These are phyloP conservation scores for Monosporascus sp. DNA, from an alignment of 2,329 filamentous ascomycete species.

Conservation along the genomic window DNA sequence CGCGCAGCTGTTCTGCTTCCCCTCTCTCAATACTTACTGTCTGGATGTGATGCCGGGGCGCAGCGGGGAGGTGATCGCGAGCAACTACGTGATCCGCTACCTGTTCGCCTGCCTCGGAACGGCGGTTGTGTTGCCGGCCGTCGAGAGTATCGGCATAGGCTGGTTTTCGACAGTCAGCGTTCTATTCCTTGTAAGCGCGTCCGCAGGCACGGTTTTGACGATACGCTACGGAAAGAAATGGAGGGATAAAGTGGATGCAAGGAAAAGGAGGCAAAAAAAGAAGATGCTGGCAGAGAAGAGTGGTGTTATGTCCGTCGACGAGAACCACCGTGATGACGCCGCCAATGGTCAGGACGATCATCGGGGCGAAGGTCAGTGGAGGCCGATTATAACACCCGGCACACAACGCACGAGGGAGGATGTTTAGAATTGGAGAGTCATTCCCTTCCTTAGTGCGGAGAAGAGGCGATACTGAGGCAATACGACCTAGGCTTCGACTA, in stretches of 20 bases:
- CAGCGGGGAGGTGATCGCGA: constrained; percentile 69
- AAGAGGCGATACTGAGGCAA: no score
- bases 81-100: constrained; percentile 76
- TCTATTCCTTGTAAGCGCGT: constrained; percentile 44
- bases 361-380: neutral
- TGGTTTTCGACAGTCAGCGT: constrained; percentile 73
- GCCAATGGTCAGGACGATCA: neutral
- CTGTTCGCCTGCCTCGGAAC: constrained; percentile 66
- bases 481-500: no score
- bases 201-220: constrained; percentile 40
- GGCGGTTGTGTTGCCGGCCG: constrained; percentile 66
- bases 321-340: neutral
- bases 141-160: constrained; percentile 70
- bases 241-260: constrained; percentile 30
- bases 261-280: constrained; percentile 8
- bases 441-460: no score
- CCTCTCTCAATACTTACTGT: constrained; percentile 73
- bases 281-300: constrained; percentile 42
- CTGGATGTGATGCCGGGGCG: constrained; percentile 72
- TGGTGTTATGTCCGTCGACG: constrained; percentile 27
- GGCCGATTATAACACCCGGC: neutral
- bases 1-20: constrained; percentile 70
- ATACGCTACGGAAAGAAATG: constrained; percentile 37
- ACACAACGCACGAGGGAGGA: neutral
- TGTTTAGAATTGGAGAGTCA: neutral